Conservation (phyloP, 345 rosid species). For the Barbarea vulgaris region DNA sequence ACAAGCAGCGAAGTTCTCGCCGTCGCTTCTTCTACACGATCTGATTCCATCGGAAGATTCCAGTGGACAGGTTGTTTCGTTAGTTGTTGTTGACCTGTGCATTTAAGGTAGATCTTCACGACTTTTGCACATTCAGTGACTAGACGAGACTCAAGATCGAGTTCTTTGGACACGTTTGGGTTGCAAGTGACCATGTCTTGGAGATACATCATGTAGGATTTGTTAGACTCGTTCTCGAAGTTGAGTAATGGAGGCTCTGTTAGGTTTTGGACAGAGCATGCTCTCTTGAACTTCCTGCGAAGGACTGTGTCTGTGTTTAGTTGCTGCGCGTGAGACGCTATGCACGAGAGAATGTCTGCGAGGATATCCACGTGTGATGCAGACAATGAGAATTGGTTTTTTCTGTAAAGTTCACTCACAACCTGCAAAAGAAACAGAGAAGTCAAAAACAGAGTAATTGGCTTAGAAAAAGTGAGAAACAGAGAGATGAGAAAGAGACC, state of each 20-base stretch:
- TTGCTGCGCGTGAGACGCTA: slow-evolving; percentile 71
- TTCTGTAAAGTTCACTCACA: slow-evolving; percentile 57
- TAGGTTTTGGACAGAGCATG: slow-evolving; percentile 68
- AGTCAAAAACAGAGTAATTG: slow-evolving; percentile 16
- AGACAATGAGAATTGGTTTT: slow-evolving; percentile 53
- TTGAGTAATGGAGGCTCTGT: slow-evolving; percentile 77
- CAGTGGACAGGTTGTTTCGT: slow-evolving; percentile 42
- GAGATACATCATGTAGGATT: slow-evolving; percentile 65
- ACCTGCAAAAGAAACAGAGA: slow-evolving; percentile 53
- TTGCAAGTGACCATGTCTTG: slow-evolving; percentile 51
- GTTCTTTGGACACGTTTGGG: slow-evolving; percentile 49
- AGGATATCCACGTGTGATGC: slow-evolving; percentile 51
- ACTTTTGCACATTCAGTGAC: slow-evolving; percentile 62
- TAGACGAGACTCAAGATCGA: slow-evolving; percentile 62
- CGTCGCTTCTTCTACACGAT: slow-evolving; percentile 74
- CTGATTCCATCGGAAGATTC: slow-evolving; percentile 71
- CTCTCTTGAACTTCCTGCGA: slow-evolving; percentile 71
- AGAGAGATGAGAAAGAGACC: slow-evolving; percentile 45
- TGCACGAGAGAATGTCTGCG: slow-evolving; percentile 57
- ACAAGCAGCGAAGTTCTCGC: slow-evolving; percentile 71
- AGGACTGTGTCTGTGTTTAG: slow-evolving; percentile 54
- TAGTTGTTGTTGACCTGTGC: slow-evolving; percentile 40
- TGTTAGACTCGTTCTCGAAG: slow-evolving; percentile 85
- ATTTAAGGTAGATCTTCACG: slow-evolving; percentile 64
- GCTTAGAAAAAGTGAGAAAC: not conserved